Conservation (phyloP, 2,329 filamentous ascomycete genomes). For the Harringtonia lauricola region DNA sequence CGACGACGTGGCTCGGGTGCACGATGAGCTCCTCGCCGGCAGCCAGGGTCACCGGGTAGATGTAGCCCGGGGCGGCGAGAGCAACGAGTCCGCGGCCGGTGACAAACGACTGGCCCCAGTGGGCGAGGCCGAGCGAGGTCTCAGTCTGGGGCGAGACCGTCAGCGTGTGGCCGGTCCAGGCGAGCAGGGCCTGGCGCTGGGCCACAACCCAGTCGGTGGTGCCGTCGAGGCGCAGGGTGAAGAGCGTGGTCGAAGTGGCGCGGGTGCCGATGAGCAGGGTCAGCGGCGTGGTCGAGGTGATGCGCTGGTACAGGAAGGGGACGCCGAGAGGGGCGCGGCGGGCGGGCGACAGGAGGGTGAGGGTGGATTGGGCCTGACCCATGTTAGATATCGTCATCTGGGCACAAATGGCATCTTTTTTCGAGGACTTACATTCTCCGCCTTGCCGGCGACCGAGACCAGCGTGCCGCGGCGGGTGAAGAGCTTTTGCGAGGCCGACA, state of each 20-base stretch:
- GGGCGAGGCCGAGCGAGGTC: conserved; percentile 57
- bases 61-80: conserved; percentile 74
- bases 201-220: conserved; percentile 91
- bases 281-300: conserved; percentile 78
- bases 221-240: conserved; percentile 81
- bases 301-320: conserved; percentile 88
- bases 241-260: conserved; percentile 75
- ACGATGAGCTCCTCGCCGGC: conserved; percentile 83
- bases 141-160: conserved; percentile 58
- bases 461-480: conserved; percentile 88
- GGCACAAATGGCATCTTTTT: no score
- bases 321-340: conserved; percentile 71
- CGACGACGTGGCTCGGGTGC: conserved; percentile 84
- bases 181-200: conserved; percentile 79
- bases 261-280: conserved; percentile 84
- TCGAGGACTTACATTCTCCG: conserved; percentile 62
- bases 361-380: conserved; percentile 76
- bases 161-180: conserved; percentile 90
- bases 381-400: neutral
- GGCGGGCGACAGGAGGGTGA: conserved; percentile 78
- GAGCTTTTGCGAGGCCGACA: conserved; percentile 87
- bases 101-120: conserved; percentile 86
- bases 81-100: conserved; percentile 83
- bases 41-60: conserved; percentile 73
- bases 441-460: conserved; percentile 78